Evolutionary conservation across 192 early-diverging fungal genomes (phyloP), one percentile per base, ranked within the genome.

Genomic region (Linnemannia zychae): DNA sequence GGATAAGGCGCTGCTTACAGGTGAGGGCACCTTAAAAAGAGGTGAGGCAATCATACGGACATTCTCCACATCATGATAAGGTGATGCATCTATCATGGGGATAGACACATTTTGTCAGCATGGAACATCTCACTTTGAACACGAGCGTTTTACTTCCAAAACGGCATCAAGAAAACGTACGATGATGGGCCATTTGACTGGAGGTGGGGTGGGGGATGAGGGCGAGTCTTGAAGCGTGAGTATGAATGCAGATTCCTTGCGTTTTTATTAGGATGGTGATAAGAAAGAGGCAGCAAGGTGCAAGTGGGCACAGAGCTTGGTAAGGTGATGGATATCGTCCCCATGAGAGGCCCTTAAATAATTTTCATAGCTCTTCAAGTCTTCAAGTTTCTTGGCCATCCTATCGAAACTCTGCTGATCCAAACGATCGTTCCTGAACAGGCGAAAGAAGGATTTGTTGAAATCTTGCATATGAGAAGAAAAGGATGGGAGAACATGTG

Each of bases 381-480:
- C n/a, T n/a, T n/a, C n/a, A n/a, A n/a, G n/a, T n/a, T n/a, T n/a
- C n/a, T n/a, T n/a, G n/a, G n/a, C n/a, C n/a, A n/a, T n/a, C 77
- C 80, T 74, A 91, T 73, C 91, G 87, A 65, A 90, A 91, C 75
- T 91, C 91, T 50, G 86, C 90, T 18, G 85, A 88, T 22, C 75
- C 82, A 65, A 88, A 89, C 13, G 81, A 81, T n/a, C 81, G 82
- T 24, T 91, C 77, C 38, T 87, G 72, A 17, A 77, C 77, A 73
- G 90, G 89, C 24, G 78, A 71, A 18, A 91, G 71, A 4, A 85
- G 69, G 37, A 91, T 74, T 71, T 91, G 82, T 65, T 91, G 91
- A 65, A 87, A 90, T 75, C 91, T 91, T n/a, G n/a, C n/a, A n/a
- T n/a, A n/a, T n/a, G n/a, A n/a, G n/a, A n/a, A n/a, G n/a, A 78